Evolutionary conservation across 2,329 filamentous ascomycete genomes (phyloP), one percentile per base, ranked within the genome.

Genomic region (Chaetomium sp.): DNA sequence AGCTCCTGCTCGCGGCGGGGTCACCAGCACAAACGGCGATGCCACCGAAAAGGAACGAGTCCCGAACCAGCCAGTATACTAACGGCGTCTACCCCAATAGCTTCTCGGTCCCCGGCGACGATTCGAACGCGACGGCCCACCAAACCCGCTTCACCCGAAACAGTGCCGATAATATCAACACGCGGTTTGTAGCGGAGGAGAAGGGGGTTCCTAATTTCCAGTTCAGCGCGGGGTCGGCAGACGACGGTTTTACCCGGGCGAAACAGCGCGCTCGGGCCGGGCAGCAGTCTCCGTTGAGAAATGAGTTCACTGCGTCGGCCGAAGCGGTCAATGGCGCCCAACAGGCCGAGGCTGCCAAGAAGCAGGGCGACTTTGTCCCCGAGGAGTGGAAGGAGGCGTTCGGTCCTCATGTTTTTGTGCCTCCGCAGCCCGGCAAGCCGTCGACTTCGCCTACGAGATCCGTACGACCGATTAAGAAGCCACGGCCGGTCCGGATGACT

Each of bases 151-250:
- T 86, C 65, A 72, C 77, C 47, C 81, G 80, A 65, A 81, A 75
- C 63, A 87, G 83, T 69, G 77, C 82, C 23, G 85, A 89, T 63
- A 85, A 83, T 59, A 88, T 89, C 69, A 85, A 86, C 73, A 88
- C 86, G 21, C 83, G 78, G 47, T 89, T 89, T 74, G 81, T 81
- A 23, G 77, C 82, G 4, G 80, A 82, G 16, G 81, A 86, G 23
- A 73, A 77, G 51, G 69, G 76, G 5, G 74, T 76, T 29, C 19
- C 63, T 38, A 74, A 76, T 29, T 73, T 73, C 23, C 77, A 82
- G 62, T 87, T 87, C 67, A 84, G 76, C 61, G 84, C 84, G 13
- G 83, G 70, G 63, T 19, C 74, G 70, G 71, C 76, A 68, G 49
- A 70, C 62, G 57, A 71, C 69, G 29, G 70, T 70, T 68, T 70